Conservation (phyloP, 1,284 basidiomycete species). For the Xanthoconium separans region DNA sequence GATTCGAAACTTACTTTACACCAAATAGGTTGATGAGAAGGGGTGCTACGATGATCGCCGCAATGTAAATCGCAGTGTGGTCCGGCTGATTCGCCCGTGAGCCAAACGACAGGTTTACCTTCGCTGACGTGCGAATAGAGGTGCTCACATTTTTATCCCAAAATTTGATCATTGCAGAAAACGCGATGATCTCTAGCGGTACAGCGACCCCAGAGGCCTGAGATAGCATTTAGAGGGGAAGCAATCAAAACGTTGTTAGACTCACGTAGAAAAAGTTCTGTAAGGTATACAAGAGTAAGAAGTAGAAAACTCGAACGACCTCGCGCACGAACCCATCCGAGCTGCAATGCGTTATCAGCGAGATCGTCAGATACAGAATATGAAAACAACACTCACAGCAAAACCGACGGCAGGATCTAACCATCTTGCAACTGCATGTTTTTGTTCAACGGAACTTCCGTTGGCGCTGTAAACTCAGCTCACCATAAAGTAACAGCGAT, state of each 20-base stretch:
- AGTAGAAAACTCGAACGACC: background rate
- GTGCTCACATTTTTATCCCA: constrained; percentile 65
- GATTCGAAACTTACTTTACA: constrained; percentile 42
- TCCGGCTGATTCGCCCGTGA: constrained; percentile 35
- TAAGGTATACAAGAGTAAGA: constrained; percentile 6
- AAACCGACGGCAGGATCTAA: constrained; percentile 77
- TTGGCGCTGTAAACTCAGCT: background rate
- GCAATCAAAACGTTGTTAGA: background rate
- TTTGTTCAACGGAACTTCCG: background rate
- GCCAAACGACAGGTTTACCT: background rate
- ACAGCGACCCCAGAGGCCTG: constrained; percentile 48
- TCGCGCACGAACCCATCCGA: constrained; percentile 48
- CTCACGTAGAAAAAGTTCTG: constrained; percentile 29
- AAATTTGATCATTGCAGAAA: constrained; percentile 70
- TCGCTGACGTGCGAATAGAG: background rate
- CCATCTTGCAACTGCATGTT: constrained; percentile 56
- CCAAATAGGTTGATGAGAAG: constrained; percentile 77
- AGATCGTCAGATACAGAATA: no score
- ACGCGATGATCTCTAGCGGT: constrained; percentile 77
- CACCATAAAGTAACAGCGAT: constrained; percentile 67
- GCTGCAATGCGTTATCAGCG: constrained; percentile 12
- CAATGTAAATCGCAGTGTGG: constrained; percentile 64
- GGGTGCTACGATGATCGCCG: constrained; percentile 57
- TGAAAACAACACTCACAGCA: constrained; percentile 36
- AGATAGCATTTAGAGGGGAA: background rate